These are phyloP conservation scores for Carex kokanica DNA, from an alignment of 176 grass and related monocot genomes.

Conservation along the genomic window DNA sequence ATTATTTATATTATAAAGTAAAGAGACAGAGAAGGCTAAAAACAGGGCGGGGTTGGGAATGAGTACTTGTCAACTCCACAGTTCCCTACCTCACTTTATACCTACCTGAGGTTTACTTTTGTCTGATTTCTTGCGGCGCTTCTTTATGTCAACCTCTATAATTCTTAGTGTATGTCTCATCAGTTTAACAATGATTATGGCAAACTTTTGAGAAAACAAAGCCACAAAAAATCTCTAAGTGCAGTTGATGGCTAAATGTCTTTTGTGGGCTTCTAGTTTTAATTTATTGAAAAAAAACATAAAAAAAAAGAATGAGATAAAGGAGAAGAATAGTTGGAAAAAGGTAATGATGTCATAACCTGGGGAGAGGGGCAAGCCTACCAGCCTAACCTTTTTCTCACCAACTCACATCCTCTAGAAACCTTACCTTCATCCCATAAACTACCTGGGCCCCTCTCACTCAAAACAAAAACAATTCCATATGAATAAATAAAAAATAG, in stretches of 20 bases:
- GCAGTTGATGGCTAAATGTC: not conserved
- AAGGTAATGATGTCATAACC: slow-evolving; percentile 56
- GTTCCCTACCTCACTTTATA: slow-evolving; percentile 67
- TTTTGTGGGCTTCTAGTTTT: not conserved
- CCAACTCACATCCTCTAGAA: slow-evolving; percentile 71
- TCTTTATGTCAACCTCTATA: not conserved
- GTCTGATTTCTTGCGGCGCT: slow-evolving; percentile 11
- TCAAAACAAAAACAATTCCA: not conserved
- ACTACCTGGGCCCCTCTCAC: not conserved
- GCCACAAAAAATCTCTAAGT: not conserved
- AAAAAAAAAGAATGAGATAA: slow-evolving; percentile 27
- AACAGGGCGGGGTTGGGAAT: slow-evolving; percentile 36
- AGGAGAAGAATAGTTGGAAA: slow-evolving; percentile 27
- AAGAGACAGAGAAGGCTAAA: slow-evolving; percentile 9
- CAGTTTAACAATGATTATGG: not conserved
- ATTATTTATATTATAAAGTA: not conserved
- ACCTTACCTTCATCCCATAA: slow-evolving; percentile 23
- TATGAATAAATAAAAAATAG: not conserved
- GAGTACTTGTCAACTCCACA: slow-evolving; percentile 21
- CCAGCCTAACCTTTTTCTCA: slow-evolving; percentile 67
- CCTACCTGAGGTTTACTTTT: slow-evolving; percentile 43
- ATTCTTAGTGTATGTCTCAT: no score
- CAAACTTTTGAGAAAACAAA: not conserved
- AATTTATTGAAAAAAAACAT: not conserved
- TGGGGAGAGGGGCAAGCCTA: slow-evolving; percentile 42